Conservation (phyloP, 1,284 basidiomycete species). For the Pseudozyma flocculosa region DNA sequence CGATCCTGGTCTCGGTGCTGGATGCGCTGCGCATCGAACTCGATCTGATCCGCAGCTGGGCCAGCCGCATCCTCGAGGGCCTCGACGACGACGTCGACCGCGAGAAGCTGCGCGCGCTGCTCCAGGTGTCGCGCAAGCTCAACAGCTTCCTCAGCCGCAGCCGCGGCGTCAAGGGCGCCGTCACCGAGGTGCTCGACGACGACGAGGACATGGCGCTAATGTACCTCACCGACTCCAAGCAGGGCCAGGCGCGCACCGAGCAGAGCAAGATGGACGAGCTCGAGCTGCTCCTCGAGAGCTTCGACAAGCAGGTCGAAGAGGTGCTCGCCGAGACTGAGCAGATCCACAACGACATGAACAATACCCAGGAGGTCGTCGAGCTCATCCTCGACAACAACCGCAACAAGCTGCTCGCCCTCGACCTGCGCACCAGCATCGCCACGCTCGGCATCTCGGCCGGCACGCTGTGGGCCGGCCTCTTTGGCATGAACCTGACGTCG, state of each 20-base stretch:
- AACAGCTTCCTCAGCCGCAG: slow-evolving; percentile 37
- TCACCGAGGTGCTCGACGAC: slow-evolving; percentile 46
- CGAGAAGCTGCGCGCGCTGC: slow-evolving; percentile 44
- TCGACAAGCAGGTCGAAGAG: slow-evolving; percentile 69
- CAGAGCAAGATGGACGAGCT: slow-evolving; percentile 66
- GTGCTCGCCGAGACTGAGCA: slow-evolving; percentile 44
- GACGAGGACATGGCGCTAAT: slow-evolving; percentile 74
- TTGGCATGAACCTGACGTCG: slow-evolving; percentile 77
- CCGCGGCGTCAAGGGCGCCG: slow-evolving; percentile 40
- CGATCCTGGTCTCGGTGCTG: slow-evolving; percentile 45
- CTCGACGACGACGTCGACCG: slow-evolving; percentile 52
- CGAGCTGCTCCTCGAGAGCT: slow-evolving; percentile 87
- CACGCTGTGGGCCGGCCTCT: slow-evolving; percentile 85
- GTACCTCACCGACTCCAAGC: slow-evolving; percentile 66
- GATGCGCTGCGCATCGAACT: slow-evolving; percentile 50
- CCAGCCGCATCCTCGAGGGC: slow-evolving; percentile 31
- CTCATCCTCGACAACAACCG: slow-evolving; percentile 94
- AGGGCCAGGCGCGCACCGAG: slow-evolving; percentile 11
- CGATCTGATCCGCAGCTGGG: slow-evolving; percentile 35
- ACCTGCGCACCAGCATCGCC: slow-evolving; percentile 86
- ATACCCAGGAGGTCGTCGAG: slow-evolving; percentile 96
- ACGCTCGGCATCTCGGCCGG: slow-evolving; percentile 91
- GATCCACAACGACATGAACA: slow-evolving; percentile 67
- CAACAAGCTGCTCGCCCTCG: slow-evolving; percentile 85
- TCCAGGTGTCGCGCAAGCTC: slow-evolving; percentile 47